phyloP scores from a whole-genome alignment of 305 asterid species.

The Salvia sclarea region DNA sequence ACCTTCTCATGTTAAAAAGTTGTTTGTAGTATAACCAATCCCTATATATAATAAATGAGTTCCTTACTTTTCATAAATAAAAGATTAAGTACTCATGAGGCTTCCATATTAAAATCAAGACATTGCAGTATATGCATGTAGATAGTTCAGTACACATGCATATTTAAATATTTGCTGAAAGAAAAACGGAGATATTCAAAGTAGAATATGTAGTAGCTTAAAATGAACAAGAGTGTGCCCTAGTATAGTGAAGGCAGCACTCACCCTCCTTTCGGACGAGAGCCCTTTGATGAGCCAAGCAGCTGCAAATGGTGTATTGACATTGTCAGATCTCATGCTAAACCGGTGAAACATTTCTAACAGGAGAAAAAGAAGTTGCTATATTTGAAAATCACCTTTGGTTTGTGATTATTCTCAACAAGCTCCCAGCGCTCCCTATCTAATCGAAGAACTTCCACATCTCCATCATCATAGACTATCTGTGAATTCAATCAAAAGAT shows the following conservation, averaged over 20 bases:
- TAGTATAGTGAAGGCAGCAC: slow-evolving; percentile 36
- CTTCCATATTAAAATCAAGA: slow-evolving; percentile 16
- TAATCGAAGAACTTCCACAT: slow-evolving; percentile 92
- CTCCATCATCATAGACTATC: slow-evolving; percentile 90
- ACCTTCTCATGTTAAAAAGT: too few species aligned
- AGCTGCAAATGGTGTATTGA: slow-evolving; percentile 56
- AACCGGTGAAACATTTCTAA: slow-evolving; percentile 10
- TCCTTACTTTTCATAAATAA: neutral
- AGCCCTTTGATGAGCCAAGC: slow-evolving; percentile 53
- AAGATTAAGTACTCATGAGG: neutral
- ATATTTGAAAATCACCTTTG: slow-evolving; percentile 48
- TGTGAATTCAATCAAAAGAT: slow-evolving; percentile 31
- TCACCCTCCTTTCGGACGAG: slow-evolving; percentile 59
- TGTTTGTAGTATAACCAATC: too few species aligned
- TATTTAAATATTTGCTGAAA: neutral
- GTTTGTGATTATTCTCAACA: slow-evolving; percentile 45
- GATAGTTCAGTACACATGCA: neutral
- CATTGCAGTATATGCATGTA: neutral
- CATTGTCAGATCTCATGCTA: slow-evolving; percentile 40
- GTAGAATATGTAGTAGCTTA: slow-evolving; percentile 18
- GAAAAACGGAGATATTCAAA: neutral
- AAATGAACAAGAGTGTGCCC: slow-evolving; percentile 14
- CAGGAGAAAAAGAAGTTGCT: slow-evolving; percentile 1
- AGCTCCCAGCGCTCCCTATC: slow-evolving; percentile 92
- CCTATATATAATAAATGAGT: neutral